Evolutionary conservation across 371 early-diverging fungal genomes (phyloP), one percentile per base, ranked within the genome.

Genomic region (Rhizomucor pusillus): DNA sequence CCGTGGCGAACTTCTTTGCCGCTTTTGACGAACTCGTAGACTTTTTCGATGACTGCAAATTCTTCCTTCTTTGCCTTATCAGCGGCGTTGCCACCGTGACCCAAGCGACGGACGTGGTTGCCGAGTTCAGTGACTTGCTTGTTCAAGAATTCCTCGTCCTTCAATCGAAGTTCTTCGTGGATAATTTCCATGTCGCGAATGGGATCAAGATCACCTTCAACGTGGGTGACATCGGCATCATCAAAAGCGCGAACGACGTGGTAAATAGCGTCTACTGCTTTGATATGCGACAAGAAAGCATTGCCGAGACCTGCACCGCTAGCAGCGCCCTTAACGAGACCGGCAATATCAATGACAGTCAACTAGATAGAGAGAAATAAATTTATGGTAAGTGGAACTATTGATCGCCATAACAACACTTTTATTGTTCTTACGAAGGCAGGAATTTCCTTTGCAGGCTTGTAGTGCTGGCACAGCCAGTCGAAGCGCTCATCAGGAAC

Each of bases 311-410:
- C 97, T 25, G 85, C 87, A 34, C 98, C 98, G 34, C 82, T 78
- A 11, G 91, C 76, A 11, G 98, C 96, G 44, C 97, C 98, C 68
- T 94, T 93, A 41, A 99, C 97, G 35, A 99, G 84, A 33, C 99
- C 99, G 36, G 99, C 99, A 77, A 99, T 99, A 73, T 99, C 99
- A 59, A 92, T 93, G 43, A 99, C 91, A 3, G 92, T 92, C 57
- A 99, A 79, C 73, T 73, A 53, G 6, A n/a, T 9, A 19, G 7
- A 29, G 29, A 29, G 7, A 29, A 29, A 29, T 29, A 5, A 29
- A 16, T 16, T 34, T 37, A 18, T 0, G 2, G 18, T 18, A 19
- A 4, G 9, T 2, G 16, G 34, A 34, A 43, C 20, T 20, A 37
- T 50, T 11, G 11, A 18, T 7, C 24, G 12, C 20, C 25, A 18